Base-by-base conservation (phyloP, 257 asterid species). In the Primulina tabacum region DNA sequence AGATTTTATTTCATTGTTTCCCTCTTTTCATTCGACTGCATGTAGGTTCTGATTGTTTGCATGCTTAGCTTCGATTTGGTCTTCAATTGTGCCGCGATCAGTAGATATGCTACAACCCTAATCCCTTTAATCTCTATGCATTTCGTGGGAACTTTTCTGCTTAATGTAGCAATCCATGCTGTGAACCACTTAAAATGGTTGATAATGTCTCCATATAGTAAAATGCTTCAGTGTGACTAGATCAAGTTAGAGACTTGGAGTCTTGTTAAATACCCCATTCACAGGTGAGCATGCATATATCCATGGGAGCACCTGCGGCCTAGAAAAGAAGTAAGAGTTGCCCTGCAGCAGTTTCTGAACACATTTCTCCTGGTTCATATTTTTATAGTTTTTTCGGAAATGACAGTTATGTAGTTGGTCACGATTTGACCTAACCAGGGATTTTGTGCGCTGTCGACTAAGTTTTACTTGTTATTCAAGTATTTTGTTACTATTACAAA, bases 41-140 rank as follows among this genome's bases (percentile, higher is more conserved):
- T 37, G 18, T 26, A 26, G 26, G 21, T 64, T 38, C 28, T 24
- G 67, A 38, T 43, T 40, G 14, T 24, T 34, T 18, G 30, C 52
- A 59, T 24, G 24, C 34, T 65, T 64, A 38, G 68, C 63, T 62
- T 26, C 28, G 5, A n/a, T 4, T 21, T 60, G 32, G 32, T 35
- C 17, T 24, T 32, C 30, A 1, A 14, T 30, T 47, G 62, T 68
- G 43, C 62, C 62, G 7, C 26, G 43, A 71, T 74, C 67, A 50
- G 50, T 67, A 32, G 30, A 47, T 28, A 53, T 60, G 61, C 56
- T 62, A 29, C 50, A 17, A 18, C 53, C 37, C 8, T 50, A 47
- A 33, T 50, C 59, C 57, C 37, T 21, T 71, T 8, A 29, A 29
- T 62, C 64, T 55, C 20, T 18, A 6, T 38, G 24, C 20, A 7